phyloP scores from a whole-genome alignment of 116 monocot species.

The Iris pallida region DNA sequence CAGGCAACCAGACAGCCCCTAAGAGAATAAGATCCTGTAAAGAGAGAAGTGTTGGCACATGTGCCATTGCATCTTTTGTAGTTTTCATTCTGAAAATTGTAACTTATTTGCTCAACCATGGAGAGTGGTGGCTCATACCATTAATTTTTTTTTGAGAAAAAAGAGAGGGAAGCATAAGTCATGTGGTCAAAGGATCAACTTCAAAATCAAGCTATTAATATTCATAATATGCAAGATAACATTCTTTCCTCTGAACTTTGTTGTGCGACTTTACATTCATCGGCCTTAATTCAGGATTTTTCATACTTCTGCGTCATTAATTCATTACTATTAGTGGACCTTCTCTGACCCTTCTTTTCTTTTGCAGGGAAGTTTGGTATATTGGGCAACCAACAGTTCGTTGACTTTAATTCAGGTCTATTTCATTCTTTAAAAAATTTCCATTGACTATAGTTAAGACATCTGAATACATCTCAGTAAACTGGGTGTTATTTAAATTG shows the following conservation, averaged over 20 bases:
- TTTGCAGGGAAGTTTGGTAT: conserved; percentile 68
- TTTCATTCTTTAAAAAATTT: not conserved
- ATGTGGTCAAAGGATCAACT: not conserved
- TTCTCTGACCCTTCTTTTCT: not conserved
- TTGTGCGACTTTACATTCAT: not conserved
- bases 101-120: too few relatives aligned
- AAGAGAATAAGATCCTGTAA: too few relatives aligned
- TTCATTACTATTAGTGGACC: not conserved
- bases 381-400: conserved; percentile 73
- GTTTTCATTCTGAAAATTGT: too few relatives aligned
- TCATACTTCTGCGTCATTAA: conserved; percentile 2
- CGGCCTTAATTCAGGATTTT: too few relatives aligned
- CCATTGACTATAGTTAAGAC: not conserved
- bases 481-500: too few relatives aligned
- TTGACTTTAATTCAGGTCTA: conserved; percentile 61
- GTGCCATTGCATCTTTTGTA: too few relatives aligned
- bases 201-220: not conserved
- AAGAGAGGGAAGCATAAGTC: too few relatives aligned
- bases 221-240: not conserved
- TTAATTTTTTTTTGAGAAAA: too few relatives aligned
- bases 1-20: too few relatives aligned
- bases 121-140: too few relatives aligned
- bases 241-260: not conserved
- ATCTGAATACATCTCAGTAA: not conserved
- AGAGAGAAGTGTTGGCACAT: too few relatives aligned